Evolutionary conservation across 2,329 filamentous ascomycete genomes (phyloP), one percentile per base, ranked within the genome.

Genomic region (Fusarium torreyae): DNA sequence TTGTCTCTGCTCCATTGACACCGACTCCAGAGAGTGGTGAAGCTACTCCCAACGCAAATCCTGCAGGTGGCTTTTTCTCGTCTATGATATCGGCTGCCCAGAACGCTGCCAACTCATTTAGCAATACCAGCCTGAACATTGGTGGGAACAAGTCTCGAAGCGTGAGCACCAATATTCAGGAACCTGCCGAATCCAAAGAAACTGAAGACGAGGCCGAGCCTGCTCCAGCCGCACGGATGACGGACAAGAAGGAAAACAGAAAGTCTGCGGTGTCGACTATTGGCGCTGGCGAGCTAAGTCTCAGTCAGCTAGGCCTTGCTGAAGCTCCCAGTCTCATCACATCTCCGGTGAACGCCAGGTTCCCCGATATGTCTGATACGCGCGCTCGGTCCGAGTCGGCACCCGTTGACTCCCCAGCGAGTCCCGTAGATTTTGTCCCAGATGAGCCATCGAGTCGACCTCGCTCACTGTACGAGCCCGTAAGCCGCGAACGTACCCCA

Each of bases 11-110:
- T 17, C 91, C 94, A 10, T 83, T 96, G 53, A 92, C 94, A 5
- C 93, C 94, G 9, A 92, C 91, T 1, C 84, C 88, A 38, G 94
- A 98, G 78, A 85, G 81, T 78, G 90, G 90, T 73, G 74, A 79
- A 57, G 77, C 83, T n/a, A 89, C 88, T 64, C 75, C 77, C 75
- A 88, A 87, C 31, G 86, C 88, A 24, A 70, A 70, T n/a, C 24
- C 67, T 24, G 42, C 68, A 56, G 84, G 87, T 38, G 91, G 94
- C 1, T 98, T 99, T 82, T 98, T 99, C 81, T 97, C 94, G 6
- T 94, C 93, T 26, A 92, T 99, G 76, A 89, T 99, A 69, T 95
- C 94, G 40, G 95, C 92, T 45, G 96, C 96, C 18, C 95, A 98
- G 79, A 98, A 92, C 86, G 95, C 95, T 43, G 94, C 94, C 15